Evolutionary conservation across 164 flowering plant species (phyloP).

Genomic region (Paratinospora sagittata): DNA sequence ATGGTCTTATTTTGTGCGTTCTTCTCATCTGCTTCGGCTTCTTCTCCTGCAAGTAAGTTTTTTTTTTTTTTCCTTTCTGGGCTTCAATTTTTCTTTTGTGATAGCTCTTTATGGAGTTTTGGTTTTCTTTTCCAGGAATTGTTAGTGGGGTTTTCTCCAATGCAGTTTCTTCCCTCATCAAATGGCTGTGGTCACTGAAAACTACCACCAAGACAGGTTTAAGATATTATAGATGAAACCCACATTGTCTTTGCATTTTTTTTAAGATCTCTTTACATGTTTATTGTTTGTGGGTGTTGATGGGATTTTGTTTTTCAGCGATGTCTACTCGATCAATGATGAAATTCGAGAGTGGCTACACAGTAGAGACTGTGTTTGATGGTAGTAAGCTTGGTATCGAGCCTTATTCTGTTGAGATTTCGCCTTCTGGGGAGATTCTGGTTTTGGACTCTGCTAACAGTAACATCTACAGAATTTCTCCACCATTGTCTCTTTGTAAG

Average conservation of each 20-base stretch:
- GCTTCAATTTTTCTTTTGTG: background rate
- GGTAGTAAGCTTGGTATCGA: slow-evolving; percentile 97
- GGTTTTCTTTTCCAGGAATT: slow-evolving; percentile 52
- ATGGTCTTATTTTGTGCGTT: slow-evolving; percentile 34
- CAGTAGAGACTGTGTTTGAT: slow-evolving; percentile 92
- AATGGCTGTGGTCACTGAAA: slow-evolving; percentile 74
- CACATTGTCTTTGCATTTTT: slow-evolving; percentile 15
- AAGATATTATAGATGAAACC: slow-evolving; percentile 9
- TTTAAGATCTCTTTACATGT: slow-evolving; percentile 3
- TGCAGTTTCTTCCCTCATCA: slow-evolving; percentile 54
- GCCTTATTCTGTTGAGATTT: slow-evolving; percentile 70
- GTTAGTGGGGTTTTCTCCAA: slow-evolving; percentile 67
- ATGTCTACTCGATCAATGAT: slow-evolving; percentile 70
- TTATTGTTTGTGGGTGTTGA: slow-evolving; percentile 11
- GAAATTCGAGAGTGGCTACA: slow-evolving; percentile 89
- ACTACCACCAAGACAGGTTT: slow-evolving; percentile 69
- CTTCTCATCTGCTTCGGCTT: slow-evolving; percentile 43
- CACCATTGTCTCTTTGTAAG: slow-evolving; percentile 81
- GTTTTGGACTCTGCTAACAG: slow-evolving; percentile 84
- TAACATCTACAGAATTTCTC: slow-evolving; percentile 73
- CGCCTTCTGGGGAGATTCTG: slow-evolving; percentile 78
- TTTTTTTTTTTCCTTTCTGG: slow-evolving; percentile 1
- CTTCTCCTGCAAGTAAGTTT: slow-evolving; percentile 67
- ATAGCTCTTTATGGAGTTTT: too few relatives aligned
- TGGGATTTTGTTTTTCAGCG: slow-evolving; percentile 38